Evolutionary conservation across 1,284 basidiomycete species (phyloP).

Genomic region (Ustilago shanxiensis): DNA sequence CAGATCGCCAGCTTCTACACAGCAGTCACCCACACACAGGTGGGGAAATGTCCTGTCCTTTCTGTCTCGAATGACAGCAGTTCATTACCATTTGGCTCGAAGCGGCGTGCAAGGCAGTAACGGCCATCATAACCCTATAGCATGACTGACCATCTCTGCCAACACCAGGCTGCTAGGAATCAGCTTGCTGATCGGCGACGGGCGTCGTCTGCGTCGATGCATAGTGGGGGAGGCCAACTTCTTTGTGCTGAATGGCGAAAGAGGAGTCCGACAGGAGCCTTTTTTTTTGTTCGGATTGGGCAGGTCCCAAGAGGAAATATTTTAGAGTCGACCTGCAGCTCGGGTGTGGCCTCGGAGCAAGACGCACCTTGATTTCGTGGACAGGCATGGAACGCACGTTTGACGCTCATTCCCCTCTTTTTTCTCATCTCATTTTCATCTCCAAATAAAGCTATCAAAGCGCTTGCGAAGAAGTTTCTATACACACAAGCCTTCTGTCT

Average conservation of each 20-base stretch:
- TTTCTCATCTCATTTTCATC: neutral
- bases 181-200: conserved; percentile 15
- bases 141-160: no score
- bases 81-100: conserved; percentile 3
- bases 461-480: no score
- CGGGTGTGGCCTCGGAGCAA: conserved; percentile 22
- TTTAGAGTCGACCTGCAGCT: conserved; percentile 25
- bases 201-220: neutral
- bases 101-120: neutral
- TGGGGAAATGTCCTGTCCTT: no score
- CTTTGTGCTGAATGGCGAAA: neutral
- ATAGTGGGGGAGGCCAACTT: neutral
- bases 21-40: no score
- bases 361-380: conserved; percentile 6
- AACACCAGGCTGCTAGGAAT: no score
- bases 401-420: neutral
- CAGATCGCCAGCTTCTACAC: conserved; percentile 1
- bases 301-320: neutral
- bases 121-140: neutral
- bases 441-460: neutral
- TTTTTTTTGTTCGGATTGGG: neutral
- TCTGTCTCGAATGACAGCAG: neutral
- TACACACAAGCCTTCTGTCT: no score
- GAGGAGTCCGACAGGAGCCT: neutral
- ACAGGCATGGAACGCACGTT: conserved; percentile 19